Conservation (phyloP, 2,329 filamentous ascomycete species). For the Hypomyces rosellus region DNA sequence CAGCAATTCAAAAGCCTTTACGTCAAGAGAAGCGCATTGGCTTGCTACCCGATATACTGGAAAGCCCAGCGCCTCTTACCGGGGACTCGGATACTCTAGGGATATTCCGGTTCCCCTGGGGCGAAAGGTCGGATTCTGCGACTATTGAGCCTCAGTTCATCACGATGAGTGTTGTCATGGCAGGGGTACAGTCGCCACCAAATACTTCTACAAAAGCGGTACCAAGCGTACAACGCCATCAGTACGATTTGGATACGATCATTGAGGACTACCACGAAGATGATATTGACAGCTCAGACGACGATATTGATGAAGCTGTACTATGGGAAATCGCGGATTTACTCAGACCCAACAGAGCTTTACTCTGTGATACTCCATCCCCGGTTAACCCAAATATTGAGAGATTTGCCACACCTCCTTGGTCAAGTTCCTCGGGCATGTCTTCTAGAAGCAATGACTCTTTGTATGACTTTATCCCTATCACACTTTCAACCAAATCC, state of each 20-base stretch:
- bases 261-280: slow-evolving; percentile 40
- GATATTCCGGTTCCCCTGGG: slow-evolving; percentile 62
- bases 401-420: too few relatives aligned
- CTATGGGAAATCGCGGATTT: slow-evolving; percentile 59
- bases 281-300: slow-evolving; percentile 34
- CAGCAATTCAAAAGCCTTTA: slow-evolving; percentile 46
- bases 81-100: slow-evolving; percentile 54
- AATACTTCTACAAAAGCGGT: too few relatives aligned
- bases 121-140: slow-evolving; percentile 54
- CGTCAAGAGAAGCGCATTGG: slow-evolving; percentile 52
- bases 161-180: slow-evolving; percentile 45
- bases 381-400: slow-evolving; percentile 23
- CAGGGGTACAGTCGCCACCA: neutral
- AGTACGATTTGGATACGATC: slow-evolving; percentile 30
- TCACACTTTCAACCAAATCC: slow-evolving; percentile 1
- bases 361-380: slow-evolving; percentile 46
- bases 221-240: too few relatives aligned
- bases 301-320: slow-evolving; percentile 55
- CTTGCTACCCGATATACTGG: slow-evolving; percentile 55
- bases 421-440: too few relatives aligned
- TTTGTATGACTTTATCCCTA: slow-evolving; percentile 4
- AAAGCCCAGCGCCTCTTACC: slow-evolving; percentile 53
- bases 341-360: slow-evolving; percentile 45
- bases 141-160: slow-evolving; percentile 31
- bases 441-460: neutral